Evolutionary conservation across 163 green algal genomes (phyloP).

Genomic region (Picocystis sp.): DNA sequence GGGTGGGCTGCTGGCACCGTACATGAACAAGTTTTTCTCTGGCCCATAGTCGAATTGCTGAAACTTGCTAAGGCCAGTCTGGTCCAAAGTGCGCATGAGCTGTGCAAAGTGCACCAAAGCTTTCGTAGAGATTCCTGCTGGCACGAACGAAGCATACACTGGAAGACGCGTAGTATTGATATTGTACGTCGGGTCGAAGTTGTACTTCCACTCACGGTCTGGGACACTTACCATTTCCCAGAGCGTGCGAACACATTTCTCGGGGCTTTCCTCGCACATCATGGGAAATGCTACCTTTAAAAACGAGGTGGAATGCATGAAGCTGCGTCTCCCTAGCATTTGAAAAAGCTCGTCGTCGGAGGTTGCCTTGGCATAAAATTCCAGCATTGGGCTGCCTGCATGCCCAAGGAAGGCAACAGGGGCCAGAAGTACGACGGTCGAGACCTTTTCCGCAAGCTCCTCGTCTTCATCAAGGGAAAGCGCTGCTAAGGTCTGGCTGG

Average conservation of each 20-base stretch:
- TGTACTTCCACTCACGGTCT: no score
- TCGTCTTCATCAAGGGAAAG: slow-evolving; percentile 4
- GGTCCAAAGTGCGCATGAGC: slow-evolving; percentile 13
- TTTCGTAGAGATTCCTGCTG: slow-evolving; percentile 17
- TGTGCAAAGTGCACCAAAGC: slow-evolving; percentile 54
- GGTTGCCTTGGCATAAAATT: no score
- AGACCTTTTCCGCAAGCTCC: slow-evolving; percentile 7
- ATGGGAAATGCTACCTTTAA: no score
- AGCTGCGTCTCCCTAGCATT: no score
- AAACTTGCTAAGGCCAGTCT: slow-evolving; percentile 6
- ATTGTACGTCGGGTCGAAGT: slow-evolving; percentile 14
- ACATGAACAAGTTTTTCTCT: slow-evolving; percentile 28
- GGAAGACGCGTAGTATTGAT: slow-evolving; percentile 36
- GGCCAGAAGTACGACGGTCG: slow-evolving; percentile 38
- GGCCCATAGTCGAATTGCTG: slow-evolving; percentile 13
- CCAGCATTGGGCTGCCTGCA: slow-evolving; percentile 13
- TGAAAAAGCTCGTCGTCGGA: no score
- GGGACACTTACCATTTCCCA: no score
- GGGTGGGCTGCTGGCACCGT: slow-evolving; percentile 28
- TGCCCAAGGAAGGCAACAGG: slow-evolving; percentile 40
- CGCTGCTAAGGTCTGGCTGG: slow-evolving; percentile 40
- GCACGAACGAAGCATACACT: slow-evolving; percentile 40
- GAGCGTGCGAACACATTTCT: no score
- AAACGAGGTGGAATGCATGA: no score
- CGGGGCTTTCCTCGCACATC: no score